A percentile compares a stretch with the other conserved stretches of the same genome.
Evolutionary conservation across 1,139 yeast species (phyloP).

Genomic region (Yamadazyma buinensis): DNA sequence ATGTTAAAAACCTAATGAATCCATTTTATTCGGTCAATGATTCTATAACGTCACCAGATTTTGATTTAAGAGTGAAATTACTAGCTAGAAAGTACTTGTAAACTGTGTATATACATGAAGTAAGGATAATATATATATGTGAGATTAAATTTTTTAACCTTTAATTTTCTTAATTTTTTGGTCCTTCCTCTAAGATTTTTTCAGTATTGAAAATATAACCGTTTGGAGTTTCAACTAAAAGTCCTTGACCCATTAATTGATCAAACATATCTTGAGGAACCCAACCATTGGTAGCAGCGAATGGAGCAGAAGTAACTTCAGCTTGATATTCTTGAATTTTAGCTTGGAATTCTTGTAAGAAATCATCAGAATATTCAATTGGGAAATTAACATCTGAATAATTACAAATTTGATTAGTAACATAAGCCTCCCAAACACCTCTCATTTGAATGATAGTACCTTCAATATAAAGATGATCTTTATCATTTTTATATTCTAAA

Average conservation of each 20-base stretch:
- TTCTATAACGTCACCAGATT: slow-evolving; percentile 68
- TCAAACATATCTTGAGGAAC: slow-evolving; percentile 90
- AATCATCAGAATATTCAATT: slow-evolving; percentile 51
- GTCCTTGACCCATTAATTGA: slow-evolving; percentile 61
- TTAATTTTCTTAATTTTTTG: slow-evolving; percentile 1
- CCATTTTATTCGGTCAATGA: slow-evolving; percentile 83
- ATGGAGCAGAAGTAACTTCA: slow-evolving; percentile 67
- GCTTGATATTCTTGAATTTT: slow-evolving; percentile 66
- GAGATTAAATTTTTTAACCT: no score
- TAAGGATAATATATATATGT: no score
- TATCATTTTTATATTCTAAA: slow-evolving; percentile 55
- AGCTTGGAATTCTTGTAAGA: slow-evolving; percentile 51
- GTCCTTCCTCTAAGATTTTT: slow-evolving; percentile 27
- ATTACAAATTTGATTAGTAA: slow-evolving; percentile 56
- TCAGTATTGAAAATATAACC: slow-evolving; percentile 38
- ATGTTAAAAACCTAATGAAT: slow-evolving; percentile 77
- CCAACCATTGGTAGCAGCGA: slow-evolving; percentile 93
- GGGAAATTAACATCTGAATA: slow-evolving; percentile 52
- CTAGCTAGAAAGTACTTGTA: slow-evolving; percentile 75
- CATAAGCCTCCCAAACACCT: slow-evolving; percentile 71
- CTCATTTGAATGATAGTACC: slow-evolving; percentile 68
- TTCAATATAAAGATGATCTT: slow-evolving; percentile 64
- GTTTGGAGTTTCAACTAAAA: slow-evolving; percentile 42
- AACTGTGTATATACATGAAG: neutral
- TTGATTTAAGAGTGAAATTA: slow-evolving; percentile 70